A percentile compares a stretch with the other conserved stretches of the same genome.
Conservation (phyloP, 1,284 basidiomycete species). For the Pterula multifida region DNA sequence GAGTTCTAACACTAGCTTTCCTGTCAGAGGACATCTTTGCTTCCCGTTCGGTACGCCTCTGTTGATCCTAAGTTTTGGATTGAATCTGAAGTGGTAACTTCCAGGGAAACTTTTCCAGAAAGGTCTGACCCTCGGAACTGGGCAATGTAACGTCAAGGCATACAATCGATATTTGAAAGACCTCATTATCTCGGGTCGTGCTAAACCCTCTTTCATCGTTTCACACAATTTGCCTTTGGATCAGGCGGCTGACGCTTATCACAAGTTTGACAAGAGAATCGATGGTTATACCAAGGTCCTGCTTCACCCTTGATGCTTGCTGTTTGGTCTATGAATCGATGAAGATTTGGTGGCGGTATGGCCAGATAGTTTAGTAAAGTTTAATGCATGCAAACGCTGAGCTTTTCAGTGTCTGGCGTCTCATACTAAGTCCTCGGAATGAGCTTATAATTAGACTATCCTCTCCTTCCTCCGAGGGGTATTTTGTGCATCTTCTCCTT, state of each 20-base stretch:
- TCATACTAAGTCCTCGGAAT: no score
- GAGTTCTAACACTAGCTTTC: not conserved
- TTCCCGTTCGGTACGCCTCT: constrained; percentile 30
- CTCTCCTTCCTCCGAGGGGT: no score
- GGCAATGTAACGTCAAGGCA: constrained; percentile 42
- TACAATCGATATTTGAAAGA: constrained; percentile 42
- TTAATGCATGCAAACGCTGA: no score
- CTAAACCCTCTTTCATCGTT: constrained; percentile 39
- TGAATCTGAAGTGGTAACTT: constrained; percentile 4
- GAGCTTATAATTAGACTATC: no score
- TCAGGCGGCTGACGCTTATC: constrained; percentile 33
- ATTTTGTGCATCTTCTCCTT: no score
- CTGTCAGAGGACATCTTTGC: constrained; percentile 33
- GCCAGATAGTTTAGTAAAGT: no score
- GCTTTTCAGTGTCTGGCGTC: no score
- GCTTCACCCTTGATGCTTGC: constrained; percentile 34
- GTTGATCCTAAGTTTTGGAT: not conserved
- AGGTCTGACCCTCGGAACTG: constrained; percentile 35
- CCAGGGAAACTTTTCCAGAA: constrained; percentile 39
- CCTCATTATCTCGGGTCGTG: constrained; percentile 36
- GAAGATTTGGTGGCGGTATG: no score
- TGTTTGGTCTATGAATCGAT: no score
- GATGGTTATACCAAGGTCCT: constrained; percentile 40
- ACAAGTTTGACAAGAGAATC: constrained; percentile 36
- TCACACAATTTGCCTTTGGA: constrained; percentile 35